Evolutionary conservation across 495 filamentous ascomycete genomes (phyloP), one percentile per base, ranked within the genome.

Genomic region (Amphirosellinia nigrospora): DNA sequence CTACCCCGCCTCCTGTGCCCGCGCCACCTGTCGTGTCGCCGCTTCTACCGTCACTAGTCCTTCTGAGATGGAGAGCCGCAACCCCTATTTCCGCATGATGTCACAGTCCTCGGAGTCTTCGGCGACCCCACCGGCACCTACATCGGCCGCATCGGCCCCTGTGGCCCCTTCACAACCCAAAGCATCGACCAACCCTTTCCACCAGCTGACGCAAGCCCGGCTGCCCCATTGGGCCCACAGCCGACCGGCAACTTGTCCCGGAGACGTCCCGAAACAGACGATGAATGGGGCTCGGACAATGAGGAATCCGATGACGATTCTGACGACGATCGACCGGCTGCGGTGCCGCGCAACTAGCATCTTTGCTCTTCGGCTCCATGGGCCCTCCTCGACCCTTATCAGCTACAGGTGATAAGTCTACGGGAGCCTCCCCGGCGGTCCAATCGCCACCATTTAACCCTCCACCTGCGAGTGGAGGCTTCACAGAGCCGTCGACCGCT

Each of bases 281-380:
- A 97, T 71, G 92, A 92, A 72, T 98, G 96, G 96, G 95, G 92
- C 39, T 93, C 91, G 16, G 93, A 93, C 56, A 87, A 89, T 73
- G 92, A 93, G 45, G 90, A 91, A 15, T 85, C 88, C 48, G 91
- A 93, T 23, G 89, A 90, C 21, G 92, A 93, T 21, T 86, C 84
- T 32, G 88, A 89, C 62, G 90, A 92, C 64, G 90, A 92, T 30
- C 89, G 89, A 15, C 89, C 92, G 13, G 90, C 88, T 56, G 92
- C 90, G 94, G 90, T 71, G 95, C 96, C 55, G 95, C 94, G 70
- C 92, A 96, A 69, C 89, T 99, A 41, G 96, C 96, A 21, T 94
- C 92, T 43, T 96, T 94, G 70, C 87, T 99, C 38, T 98, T 99
- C 80, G 94, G 96, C 66, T 97, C 95, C 61, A 99, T 99, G 96